Base-by-base conservation (phyloP, 2,329 filamentous ascomycete genomes). In the Ophiostoma tasmaniense region DNA sequence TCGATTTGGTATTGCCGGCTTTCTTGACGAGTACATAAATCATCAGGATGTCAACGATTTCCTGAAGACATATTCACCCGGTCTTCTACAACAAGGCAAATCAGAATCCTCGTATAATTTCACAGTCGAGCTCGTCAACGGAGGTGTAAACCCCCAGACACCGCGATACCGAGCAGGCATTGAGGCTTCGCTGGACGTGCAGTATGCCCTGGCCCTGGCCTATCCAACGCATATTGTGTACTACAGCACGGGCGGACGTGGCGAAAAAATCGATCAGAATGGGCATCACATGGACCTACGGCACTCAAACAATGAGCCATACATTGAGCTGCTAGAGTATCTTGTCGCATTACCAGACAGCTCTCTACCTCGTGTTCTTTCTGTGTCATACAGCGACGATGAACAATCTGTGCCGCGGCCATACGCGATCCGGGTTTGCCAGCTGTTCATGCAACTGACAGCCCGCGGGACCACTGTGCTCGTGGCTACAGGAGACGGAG, bases 361-460 rank as follows among this genome's bases (percentile, higher is more conserved):
- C 17, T 75, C 80, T 25, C 74, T 87, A 14, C 86, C 86, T 0
- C 84, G 85, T 67, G 82, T 87, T 1, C 79, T 88, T 14, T 83
- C 83, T 64, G 81, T 86, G 25, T 86, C 84, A 17, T 88, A 87
- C 74, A 83, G 81, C 17, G 85, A 87, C 72, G 82, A 87, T 71
- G 85, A 88, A 76, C 79, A 84, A 66, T 80, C 81, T 0, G 83
- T 87, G 0, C 85, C 85, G 2, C 71, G 71, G 6, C 76, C 79
- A 1, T 87, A 87, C 71, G 85, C 85, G 0, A 74, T 77, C 68
- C 80, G 80, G 22, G 83, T 86, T 3, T 87, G 85, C 75, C 77
- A 80, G 64, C 75, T 83, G 70, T 82, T 87, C 69, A 84, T 83
- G 10, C 79, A 85, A 69, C 79, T 87, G 3, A 78, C 84, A 2